Conservation (phyloP, 140 eudicot genomes). For the Ambrosia hybrid region DNA sequence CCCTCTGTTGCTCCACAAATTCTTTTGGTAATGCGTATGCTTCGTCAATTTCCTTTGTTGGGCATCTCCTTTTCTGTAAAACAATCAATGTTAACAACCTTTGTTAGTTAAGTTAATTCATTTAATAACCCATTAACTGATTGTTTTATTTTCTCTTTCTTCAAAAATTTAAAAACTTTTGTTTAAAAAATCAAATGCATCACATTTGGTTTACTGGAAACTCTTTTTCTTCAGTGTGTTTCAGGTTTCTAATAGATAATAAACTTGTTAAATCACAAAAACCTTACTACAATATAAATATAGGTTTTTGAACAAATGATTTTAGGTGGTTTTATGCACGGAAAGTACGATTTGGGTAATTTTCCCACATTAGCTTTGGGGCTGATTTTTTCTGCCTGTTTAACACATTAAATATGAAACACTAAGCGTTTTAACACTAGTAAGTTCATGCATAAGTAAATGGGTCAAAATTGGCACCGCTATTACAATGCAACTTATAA, state of each 20-base stretch:
- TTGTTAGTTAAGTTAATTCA: constrained; percentile 8
- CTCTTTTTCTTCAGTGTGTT: background rate
- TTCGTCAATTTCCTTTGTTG: constrained; percentile 25
- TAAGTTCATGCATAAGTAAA: background rate
- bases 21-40: constrained; percentile 55
- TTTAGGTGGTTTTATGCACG: background rate
- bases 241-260: background rate
- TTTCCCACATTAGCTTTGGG: background rate
- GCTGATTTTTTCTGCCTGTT: background rate
- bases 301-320: background rate
- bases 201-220: background rate
- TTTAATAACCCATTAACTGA: background rate
- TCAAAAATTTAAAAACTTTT: background rate
- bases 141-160: background rate
- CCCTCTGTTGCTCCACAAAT: constrained; percentile 63
- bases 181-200: background rate
- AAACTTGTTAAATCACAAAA: no score
- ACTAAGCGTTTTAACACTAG: background rate
- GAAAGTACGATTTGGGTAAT: background rate
- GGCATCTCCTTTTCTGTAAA: constrained; percentile 43
- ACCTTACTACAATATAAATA: background rate
- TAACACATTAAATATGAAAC: background rate
- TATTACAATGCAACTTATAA: no score
- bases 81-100: constrained; percentile 3
- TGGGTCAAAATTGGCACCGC: no score